Evolutionary conservation across 73 alveolate genomes (phyloP).

Genomic region (Loxodes magnus): DNA sequence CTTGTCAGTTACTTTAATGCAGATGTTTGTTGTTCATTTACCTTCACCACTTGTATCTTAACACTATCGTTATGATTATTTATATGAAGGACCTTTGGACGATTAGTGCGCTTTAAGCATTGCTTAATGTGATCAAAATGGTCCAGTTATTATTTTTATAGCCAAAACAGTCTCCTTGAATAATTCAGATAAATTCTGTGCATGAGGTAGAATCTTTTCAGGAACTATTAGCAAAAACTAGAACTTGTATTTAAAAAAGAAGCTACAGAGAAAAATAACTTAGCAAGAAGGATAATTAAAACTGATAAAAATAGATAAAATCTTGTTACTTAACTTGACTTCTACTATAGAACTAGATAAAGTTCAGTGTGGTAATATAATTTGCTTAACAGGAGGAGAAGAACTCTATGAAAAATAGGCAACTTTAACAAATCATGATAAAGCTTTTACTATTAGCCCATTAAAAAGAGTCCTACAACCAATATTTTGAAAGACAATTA

Average conservation of each 20-base stretch:
- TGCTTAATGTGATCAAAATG: background rate
- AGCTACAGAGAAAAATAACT: background rate
- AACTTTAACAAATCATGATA: background rate
- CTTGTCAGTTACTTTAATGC: background rate
- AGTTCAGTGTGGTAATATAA: background rate
- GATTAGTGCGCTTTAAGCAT: background rate
- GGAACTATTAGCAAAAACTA: background rate
- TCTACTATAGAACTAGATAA: background rate
- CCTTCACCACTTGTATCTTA: background rate
- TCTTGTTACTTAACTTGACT: background rate
- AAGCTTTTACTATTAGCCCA: background rate
- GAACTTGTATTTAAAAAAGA: background rate
- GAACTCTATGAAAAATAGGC: background rate
- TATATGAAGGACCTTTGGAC: background rate
- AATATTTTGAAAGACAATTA: background rate
- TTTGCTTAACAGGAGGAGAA: background rate
- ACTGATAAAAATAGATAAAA: background rate
- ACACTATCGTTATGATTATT: background rate
- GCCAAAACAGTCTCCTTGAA: background rate
- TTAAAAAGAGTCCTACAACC: background rate
- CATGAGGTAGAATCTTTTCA: background rate
- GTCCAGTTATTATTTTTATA: background rate
- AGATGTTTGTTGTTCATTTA: background rate
- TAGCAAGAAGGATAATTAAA: background rate
- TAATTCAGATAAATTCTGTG: background rate